These are phyloP conservation scores for Fraxinus platypoda DNA, from an alignment of 305 asterid species.

Conservation along the genomic window DNA sequence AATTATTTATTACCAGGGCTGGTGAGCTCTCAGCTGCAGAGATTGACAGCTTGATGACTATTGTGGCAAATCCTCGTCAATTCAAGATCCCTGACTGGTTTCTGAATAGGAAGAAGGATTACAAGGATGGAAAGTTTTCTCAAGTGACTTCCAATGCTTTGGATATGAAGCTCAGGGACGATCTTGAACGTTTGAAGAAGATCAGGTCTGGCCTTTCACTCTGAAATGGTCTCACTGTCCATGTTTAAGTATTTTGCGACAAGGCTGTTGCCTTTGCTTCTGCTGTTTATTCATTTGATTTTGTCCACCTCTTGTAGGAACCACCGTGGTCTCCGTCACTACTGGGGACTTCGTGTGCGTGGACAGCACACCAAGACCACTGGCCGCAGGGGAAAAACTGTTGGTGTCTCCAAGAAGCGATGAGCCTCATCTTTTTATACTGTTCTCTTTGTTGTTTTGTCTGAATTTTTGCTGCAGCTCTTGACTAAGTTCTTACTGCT, in stretches of 20 bases:
- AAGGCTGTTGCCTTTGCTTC: background rate
- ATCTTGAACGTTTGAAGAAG: constrained; percentile 83
- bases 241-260: background rate
- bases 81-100: constrained; percentile 94
- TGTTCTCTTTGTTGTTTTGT: background rate
- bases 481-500: background rate
- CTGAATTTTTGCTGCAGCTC: constrained; percentile 7
- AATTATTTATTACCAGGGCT: constrained; percentile 41
- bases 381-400: constrained; percentile 89
- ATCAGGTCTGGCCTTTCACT: constrained; percentile 47
- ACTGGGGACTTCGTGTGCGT: constrained; percentile 91
- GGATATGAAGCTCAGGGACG: constrained; percentile 94
- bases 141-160: constrained; percentile 82
- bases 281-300: background rate
- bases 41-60: constrained; percentile 69
- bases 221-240: background rate
- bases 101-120: constrained; percentile 86
- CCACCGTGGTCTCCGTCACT: constrained; percentile 89
- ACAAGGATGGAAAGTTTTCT: constrained; percentile 79
- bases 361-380: constrained; percentile 96
- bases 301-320: constrained; percentile 38
- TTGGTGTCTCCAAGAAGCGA: constrained; percentile 94
- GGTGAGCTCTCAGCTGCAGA: constrained; percentile 81
- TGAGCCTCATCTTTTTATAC: constrained; percentile 21
- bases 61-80: constrained; percentile 78